These are phyloP conservation scores for Echium plantagineum DNA, from an alignment of 257 asterid genomes.

Conservation along the genomic window DNA sequence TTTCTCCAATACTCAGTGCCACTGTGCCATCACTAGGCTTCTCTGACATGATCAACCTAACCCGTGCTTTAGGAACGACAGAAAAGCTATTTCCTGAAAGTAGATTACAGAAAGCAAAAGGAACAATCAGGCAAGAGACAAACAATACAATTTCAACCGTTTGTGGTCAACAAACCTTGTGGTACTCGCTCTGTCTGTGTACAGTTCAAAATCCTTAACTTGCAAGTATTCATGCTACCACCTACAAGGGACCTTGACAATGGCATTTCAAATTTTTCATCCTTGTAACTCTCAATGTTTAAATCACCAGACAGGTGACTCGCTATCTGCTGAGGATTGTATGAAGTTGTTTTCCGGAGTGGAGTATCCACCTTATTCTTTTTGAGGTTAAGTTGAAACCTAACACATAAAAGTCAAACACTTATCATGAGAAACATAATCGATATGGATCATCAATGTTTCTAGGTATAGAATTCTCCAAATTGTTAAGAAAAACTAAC, in stretches of 20 bases:
- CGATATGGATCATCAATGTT: slow-evolving; percentile 1
- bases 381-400: slow-evolving; percentile 60
- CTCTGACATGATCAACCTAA: slow-evolving; percentile 91
- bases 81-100: slow-evolving; percentile 54
- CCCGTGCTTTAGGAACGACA: slow-evolving; percentile 44
- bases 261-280: slow-evolving; percentile 56
- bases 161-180: slow-evolving; percentile 56
- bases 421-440: slow-evolving; percentile 7
- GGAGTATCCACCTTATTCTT: slow-evolving; percentile 56
- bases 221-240: slow-evolving; percentile 71
- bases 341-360: slow-evolving; percentile 29
- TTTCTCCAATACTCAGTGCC: slow-evolving; percentile 79
- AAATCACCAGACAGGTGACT: slow-evolving; percentile 50
- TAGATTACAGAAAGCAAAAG: slow-evolving; percentile 16
- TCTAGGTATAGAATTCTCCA: not conserved
- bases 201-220: slow-evolving; percentile 57
- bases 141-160: slow-evolving; percentile 7
- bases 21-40: slow-evolving; percentile 81
- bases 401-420: slow-evolving; percentile 24
- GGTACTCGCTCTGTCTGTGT: slow-evolving; percentile 49
- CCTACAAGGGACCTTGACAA: slow-evolving; percentile 78
- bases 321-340: slow-evolving; percentile 35
- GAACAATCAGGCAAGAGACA: slow-evolving; percentile 15
- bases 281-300: slow-evolving; percentile 52
- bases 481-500: no score